Conservation (phyloP, 2,329 filamentous ascomycete genomes). For the Fusarium piperis region DNA sequence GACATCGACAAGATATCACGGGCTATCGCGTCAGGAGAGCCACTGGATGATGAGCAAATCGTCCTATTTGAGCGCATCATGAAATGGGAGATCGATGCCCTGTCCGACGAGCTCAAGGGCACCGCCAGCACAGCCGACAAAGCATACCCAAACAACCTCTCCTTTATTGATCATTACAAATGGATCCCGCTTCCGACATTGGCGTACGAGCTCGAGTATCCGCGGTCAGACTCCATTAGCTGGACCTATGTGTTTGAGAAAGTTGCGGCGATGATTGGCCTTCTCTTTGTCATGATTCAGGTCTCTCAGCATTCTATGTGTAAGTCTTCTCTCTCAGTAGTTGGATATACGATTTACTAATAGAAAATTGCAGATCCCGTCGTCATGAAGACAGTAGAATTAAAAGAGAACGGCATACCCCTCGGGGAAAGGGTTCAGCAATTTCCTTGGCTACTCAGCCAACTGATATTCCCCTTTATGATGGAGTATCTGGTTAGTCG, state of each 20-base stretch:
- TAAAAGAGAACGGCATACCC: slow-evolving; percentile 73
- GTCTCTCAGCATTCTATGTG: slow-evolving; percentile 80
- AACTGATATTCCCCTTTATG: slow-evolving; percentile 81
- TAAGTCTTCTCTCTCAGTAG: slow-evolving; percentile 25
- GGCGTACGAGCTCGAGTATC: slow-evolving; percentile 83
- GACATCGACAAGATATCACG: slow-evolving; percentile 70
- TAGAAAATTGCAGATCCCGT: slow-evolving; percentile 64
- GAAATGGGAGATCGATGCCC: slow-evolving; percentile 70
- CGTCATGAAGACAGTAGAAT: slow-evolving; percentile 71
- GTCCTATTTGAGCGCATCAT: slow-evolving; percentile 72
- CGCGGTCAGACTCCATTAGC: slow-evolving; percentile 72
- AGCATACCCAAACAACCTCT: slow-evolving; percentile 76
- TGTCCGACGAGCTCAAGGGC: slow-evolving; percentile 72
- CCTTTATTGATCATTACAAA: slow-evolving; percentile 71
- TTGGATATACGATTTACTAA: slow-evolving; percentile 2
- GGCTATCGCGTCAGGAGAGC: slow-evolving; percentile 68
- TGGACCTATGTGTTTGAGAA: slow-evolving; percentile 83
- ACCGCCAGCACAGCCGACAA: slow-evolving; percentile 62
- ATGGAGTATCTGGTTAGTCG: slow-evolving; percentile 72
- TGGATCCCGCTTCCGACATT: slow-evolving; percentile 80
- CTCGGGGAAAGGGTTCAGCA: slow-evolving; percentile 69
- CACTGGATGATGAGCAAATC: slow-evolving; percentile 70
- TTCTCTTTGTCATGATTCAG: slow-evolving; percentile 82
- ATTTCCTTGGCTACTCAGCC: slow-evolving; percentile 79
- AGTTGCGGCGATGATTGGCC: slow-evolving; percentile 72